A percentile compares a stretch with the other conserved stretches of the same genome.
Conservation (phyloP, 441 rosid species). For the Pelargonium cotyledonis region DNA sequence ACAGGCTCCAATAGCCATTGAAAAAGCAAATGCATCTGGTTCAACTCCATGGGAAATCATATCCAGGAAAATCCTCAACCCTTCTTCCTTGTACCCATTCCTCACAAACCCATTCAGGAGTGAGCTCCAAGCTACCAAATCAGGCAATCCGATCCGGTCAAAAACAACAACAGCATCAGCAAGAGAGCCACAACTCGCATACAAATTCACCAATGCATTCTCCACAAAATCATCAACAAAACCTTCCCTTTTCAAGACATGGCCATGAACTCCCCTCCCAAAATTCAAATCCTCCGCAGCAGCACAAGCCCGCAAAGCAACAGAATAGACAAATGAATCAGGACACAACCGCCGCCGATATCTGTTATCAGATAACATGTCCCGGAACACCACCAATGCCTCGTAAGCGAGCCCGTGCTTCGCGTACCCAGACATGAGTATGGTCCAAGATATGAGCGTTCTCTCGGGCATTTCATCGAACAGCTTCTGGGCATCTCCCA, state of each 20-base stretch:
- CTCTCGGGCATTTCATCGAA: conserved; percentile 25
- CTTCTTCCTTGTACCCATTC: conserved; percentile 23
- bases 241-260: conserved; percentile 24
- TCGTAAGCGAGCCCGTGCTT: conserved; percentile 20
- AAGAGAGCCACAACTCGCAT: conserved; percentile 23
- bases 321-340: conserved; percentile 24
- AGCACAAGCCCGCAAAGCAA: conserved; percentile 24
- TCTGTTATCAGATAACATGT: conserved; percentile 18
- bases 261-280: conserved; percentile 24
- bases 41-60: conserved; percentile 19
- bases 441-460: conserved; percentile 33
- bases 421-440: conserved; percentile 31
- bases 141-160: conserved; percentile 19
- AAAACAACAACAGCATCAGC: conserved; percentile 23
- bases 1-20: conserved; percentile 24
- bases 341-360: conserved; percentile 11
- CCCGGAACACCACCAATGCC: conserved; percentile 21
- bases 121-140: conserved; percentile 31
- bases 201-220: conserved; percentile 31
- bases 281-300: conserved; percentile 16
- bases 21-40: conserved; percentile 27
- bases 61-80: conserved; percentile 21
- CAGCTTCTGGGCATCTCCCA: conserved; percentile 21
- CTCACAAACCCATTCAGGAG: conserved; percentile 24
- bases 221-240: conserved; percentile 27